Base-by-base conservation (phyloP, 139 green algal genomes). In the Chlorella sp. region DNA sequence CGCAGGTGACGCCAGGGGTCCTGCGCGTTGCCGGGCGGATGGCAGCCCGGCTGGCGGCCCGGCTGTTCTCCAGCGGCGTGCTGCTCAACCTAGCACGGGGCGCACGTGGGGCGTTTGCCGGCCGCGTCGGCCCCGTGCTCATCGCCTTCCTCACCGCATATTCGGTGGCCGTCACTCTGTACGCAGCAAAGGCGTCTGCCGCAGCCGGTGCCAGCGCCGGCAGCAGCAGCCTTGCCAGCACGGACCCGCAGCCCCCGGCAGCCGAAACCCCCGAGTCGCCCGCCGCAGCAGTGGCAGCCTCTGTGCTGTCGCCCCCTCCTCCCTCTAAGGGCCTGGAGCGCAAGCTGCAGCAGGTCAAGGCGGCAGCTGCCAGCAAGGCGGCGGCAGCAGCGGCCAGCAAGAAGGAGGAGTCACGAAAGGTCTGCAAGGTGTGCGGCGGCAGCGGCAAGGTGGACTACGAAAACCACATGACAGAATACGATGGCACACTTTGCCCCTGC, bases 381-480 rank as follows among this genome's bases (percentile, higher is more conserved):
- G 64, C 64, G 64, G 64, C 21, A 14, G 11, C 80, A 0, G 48
- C 80, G 5, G 48, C 48, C 48, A 57, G 48, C 48, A 85, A 85
- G 80, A n/a, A 39, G 28, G 80, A 85, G 32, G 80, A 60, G 18
- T 5, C 48, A 57, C 42, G 80, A 7, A 30, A 71, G 68, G 30
- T 68, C 26, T 89, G 85, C 85, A 83, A 83, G 39, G 42, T 89
- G 11, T 89, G 85, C 73, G 18, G 26, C 19, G 85, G 85, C 42
- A 57, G 15, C 0, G 85, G 85, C 85, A 30, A 53, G 21, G 73
- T 89, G n/a, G 19, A 19, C 3, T 89, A 75, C 22, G 85, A 89
- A 42, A 77, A 77, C 40, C 75, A 89, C 48, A 85, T 85, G 80
- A 60, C 16, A 32, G 3, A 26, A 7, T 39, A 85, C 9, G 80